phyloP scores from a whole-genome alignment of 306 rosid genomes.

The Begonia fuchsioides region DNA sequence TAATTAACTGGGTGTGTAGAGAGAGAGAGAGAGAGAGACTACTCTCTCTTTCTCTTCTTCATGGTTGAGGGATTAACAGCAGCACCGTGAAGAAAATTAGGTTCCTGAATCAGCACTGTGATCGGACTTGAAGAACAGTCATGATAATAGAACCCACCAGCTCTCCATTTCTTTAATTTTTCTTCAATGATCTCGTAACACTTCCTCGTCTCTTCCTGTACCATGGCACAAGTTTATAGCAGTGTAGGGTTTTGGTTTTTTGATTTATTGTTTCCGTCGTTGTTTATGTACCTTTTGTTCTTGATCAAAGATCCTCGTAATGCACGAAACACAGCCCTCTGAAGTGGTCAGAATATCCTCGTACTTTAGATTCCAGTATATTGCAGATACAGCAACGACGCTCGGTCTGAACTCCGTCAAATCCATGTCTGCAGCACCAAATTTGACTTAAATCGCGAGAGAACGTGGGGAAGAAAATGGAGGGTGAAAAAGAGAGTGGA shows the following conservation, averaged over 20 bases:
- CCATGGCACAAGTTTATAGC: conserved; percentile 3
- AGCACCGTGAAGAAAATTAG: background rate
- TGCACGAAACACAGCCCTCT: conserved; percentile 6
- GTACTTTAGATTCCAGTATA: conserved; percentile 16
- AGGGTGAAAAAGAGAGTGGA: background rate
- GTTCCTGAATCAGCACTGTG: conserved; percentile 24
- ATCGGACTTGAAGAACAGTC: conserved; percentile 35
- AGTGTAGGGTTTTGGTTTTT: too few relatives aligned
- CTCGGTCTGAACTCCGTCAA: conserved; percentile 26
- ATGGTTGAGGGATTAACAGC: background rate
- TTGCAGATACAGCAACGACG: conserved; percentile 25
- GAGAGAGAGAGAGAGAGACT: too few relatives aligned
- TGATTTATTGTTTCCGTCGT: too few relatives aligned
- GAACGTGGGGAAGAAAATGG: background rate
- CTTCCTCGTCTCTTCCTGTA: conserved; percentile 22
- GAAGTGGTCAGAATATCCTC: conserved; percentile 4
- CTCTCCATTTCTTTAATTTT: background rate
- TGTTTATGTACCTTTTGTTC: conserved; percentile 20
- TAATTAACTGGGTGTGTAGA: too few relatives aligned
- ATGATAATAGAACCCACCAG: background rate
- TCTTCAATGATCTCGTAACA: conserved; percentile 18
- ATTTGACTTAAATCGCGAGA: conserved; percentile 1
- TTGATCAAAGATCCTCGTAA: conserved; percentile 15
- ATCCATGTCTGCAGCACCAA: conserved; percentile 15
- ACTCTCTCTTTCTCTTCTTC: background rate